A percentile compares a stretch with the other conserved stretches of the same genome.
phyloP scores from a whole-genome alignment of 2,329 filamentous ascomycete genomes.

The Canariomyces notabilis region DNA sequence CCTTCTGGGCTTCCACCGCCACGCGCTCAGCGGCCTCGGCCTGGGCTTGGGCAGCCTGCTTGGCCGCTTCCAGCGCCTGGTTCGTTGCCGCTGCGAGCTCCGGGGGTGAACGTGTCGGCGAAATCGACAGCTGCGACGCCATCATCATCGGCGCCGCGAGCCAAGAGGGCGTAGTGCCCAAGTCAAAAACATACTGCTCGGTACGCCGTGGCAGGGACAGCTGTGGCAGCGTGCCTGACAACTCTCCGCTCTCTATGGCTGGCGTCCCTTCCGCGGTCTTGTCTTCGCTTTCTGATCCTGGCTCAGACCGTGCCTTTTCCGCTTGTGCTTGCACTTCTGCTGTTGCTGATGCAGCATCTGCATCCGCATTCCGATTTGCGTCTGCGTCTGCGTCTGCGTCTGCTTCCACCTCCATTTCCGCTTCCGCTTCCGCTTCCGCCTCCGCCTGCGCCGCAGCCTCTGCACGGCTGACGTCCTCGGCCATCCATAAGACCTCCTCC shows the following conservation, averaged over 20 bases:
- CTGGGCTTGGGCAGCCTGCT: constrained; percentile 13
- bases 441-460: constrained; percentile 5
- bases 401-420: neutral
- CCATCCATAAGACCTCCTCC: constrained; percentile 30
- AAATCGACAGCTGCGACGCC: constrained; percentile 7
- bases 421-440: neutral
- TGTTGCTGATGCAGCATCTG: neutral
- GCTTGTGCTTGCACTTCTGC: neutral
- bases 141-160: constrained; percentile 8
- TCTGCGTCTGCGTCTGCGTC: neutral
- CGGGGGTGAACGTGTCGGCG: constrained; percentile 8
- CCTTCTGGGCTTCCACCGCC: constrained; percentile 33
- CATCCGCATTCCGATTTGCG: neutral
- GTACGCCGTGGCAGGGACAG: neutral
- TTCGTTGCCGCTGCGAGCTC: constrained; percentile 18
- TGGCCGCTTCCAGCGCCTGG: constrained; percentile 17
- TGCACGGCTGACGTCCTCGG: constrained; percentile 9
- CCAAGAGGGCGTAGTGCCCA: constrained; percentile 12
- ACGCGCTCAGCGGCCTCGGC: constrained; percentile 23
- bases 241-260: neutral
- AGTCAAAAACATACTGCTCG: constrained; percentile 9
- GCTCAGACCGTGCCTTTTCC: neutral
- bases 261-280: neutral
- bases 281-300: neutral
- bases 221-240: no score